Evolutionary conservation across 2,329 filamentous ascomycete species (phyloP), one percentile per base, ranked within the genome.

Genomic region (Penicillium polonicum): DNA sequence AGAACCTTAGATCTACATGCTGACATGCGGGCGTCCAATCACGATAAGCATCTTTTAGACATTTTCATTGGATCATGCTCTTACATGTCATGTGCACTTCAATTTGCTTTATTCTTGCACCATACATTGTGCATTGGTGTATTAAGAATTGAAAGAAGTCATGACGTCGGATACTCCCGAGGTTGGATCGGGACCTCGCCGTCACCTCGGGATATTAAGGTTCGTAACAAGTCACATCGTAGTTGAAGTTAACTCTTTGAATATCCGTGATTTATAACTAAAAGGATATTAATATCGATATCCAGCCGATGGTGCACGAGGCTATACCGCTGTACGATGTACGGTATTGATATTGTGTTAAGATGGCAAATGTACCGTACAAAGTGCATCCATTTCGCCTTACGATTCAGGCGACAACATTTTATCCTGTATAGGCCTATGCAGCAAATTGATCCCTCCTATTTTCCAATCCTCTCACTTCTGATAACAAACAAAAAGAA

Each of bases 121-220:
- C 44, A 33, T 35, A 5, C 19, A 9, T 35, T 48, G 5, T n/a
- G 29, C 5, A 12, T 35, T 17, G 6, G 44, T 33, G 15, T n/a
- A 5, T 2, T 3, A 33, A 9, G 7, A 5, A 21, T 25, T 19
- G 25, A 35, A 10, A 10, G 27, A 21, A 49, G 48, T 56, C 48
- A 45, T 56, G 54, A 56, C 54, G 54, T 56, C 54, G 33, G 33
- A 38, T 38, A 56, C 36, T 45, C 9, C 29, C 31, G 4, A 48
- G 29, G 45, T 48, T 3, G 31, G 29, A 35, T 48, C 27, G 27
- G 43, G 4, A 12, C 23, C 13, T 42, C 25, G 23, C 23, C 23
- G 23, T 23, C 23, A 23, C 23, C 23, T 23, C 23, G 4, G 13
- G 23, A 12, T 48, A 4, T 19, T 15, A 23, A 23, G n/a, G 6